phyloP scores from a whole-genome alignment of 768 basidiomycete species.

The Termitomyces sp. region DNA sequence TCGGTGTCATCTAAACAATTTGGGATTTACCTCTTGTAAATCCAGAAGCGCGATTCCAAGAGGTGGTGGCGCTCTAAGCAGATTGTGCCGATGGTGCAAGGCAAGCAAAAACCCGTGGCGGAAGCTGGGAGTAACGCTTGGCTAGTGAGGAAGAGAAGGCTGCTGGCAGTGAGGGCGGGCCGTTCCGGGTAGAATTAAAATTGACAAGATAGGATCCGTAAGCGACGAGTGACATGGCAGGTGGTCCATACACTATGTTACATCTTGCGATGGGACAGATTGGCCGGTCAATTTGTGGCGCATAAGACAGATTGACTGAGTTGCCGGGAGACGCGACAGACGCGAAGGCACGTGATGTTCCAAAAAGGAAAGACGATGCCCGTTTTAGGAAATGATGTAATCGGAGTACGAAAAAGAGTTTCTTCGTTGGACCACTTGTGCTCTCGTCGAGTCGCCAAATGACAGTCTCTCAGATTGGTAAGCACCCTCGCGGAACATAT shows the following conservation, averaged over 20 bases:
- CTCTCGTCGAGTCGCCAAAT: slow-evolving; percentile 11
- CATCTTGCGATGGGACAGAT: slow-evolving; percentile 5
- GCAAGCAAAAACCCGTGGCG: slow-evolving; percentile 1
- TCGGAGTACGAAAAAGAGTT: slow-evolving; percentile 18
- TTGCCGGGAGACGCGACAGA: slow-evolving; percentile 15
- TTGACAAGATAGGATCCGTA: slow-evolving; percentile 12
- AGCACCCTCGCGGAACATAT: slow-evolving; percentile 30
- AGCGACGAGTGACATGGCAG: slow-evolving; percentile 8
- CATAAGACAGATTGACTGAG: slow-evolving; percentile 12
- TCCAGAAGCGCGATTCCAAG: background rate
- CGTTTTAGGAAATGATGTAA: slow-evolving; percentile 14
- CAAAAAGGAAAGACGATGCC: slow-evolving; percentile 18
- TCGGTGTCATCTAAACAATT: slow-evolving; percentile 12
- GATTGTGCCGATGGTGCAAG: slow-evolving; percentile 1
- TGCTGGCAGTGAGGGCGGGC: slow-evolving; percentile 5
- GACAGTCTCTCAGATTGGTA: slow-evolving; percentile 27
- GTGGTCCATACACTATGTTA: slow-evolving; percentile 3
- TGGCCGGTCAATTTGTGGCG: slow-evolving; percentile 25
- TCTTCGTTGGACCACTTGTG: slow-evolving; percentile 5
- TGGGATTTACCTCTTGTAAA: slow-evolving; percentile 12
- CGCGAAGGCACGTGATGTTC: slow-evolving; percentile 14
- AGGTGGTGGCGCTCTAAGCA: slow-evolving; percentile 11
- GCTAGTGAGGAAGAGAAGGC: slow-evolving; percentile 10
- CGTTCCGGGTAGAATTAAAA: slow-evolving; percentile 13
- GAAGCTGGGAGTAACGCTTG: slow-evolving; percentile 6